These are phyloP conservation scores for Cladorrhinum samala DNA, from an alignment of 495 filamentous ascomycete genomes.

Conservation along the genomic window DNA sequence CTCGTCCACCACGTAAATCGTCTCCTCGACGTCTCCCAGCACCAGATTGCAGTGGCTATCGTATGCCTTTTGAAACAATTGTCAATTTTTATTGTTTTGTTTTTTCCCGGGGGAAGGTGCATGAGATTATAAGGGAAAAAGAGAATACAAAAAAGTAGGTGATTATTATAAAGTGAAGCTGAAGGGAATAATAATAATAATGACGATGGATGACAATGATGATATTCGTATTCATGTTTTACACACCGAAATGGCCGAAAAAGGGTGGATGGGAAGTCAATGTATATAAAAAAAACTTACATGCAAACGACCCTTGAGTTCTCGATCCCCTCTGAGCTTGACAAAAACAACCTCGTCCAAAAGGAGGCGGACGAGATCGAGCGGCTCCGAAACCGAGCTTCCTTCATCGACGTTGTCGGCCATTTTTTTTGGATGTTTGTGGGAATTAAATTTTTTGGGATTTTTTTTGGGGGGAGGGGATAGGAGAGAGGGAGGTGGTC, in stretches of 20 bases:
- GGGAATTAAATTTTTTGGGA: background rate
- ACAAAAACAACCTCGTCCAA: conserved; percentile 96
- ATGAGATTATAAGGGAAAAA: no score
- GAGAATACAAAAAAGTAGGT: no score
- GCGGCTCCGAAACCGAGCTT: conserved; percentile 70
- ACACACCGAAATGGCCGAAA: no score
- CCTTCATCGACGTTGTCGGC: conserved; percentile 65
- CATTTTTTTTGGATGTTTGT: conserved; percentile 38
- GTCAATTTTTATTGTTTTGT: no score
- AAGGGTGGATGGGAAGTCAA: no score
- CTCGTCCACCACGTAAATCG: conserved; percentile 87
- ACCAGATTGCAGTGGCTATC: conserved; percentile 99
- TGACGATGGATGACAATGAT: no score
- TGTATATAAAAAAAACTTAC: conserved; percentile 53
- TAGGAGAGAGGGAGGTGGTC: background rate
- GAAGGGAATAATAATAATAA: no score
- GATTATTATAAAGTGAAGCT: no score
- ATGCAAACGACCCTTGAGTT: conserved; percentile 90
- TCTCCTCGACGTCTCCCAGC: conserved; percentile 94
- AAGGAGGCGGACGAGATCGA: conserved; percentile 90
- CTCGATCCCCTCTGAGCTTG: conserved; percentile 89
- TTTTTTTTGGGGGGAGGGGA: background rate
- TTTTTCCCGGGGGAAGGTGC: no score
- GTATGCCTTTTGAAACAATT: conserved; percentile 69
- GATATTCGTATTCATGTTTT: no score